Evolutionary conservation across 768 basidiomycete species (phyloP).

Genomic region (Boletus vinaceobasis): DNA sequence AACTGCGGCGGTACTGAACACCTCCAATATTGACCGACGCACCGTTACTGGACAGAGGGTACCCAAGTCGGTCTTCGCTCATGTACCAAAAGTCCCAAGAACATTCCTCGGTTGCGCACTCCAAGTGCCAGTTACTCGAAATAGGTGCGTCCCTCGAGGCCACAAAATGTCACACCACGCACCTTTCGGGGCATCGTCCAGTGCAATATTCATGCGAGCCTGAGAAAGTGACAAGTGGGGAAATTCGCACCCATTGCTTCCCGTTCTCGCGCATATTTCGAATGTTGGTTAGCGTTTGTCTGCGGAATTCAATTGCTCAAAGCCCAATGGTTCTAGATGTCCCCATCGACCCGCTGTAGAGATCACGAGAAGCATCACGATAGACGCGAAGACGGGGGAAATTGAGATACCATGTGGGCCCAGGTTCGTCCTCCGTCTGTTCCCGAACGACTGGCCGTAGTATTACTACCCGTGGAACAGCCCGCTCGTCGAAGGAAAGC

Average conservation of each 20-base stretch:
- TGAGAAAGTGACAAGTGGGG: slow-evolving; percentile 28
- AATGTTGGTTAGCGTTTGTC: slow-evolving; percentile 45
- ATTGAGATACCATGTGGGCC: slow-evolving; percentile 46
- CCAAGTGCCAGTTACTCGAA: slow-evolving; percentile 60
- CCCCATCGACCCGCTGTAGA: slow-evolving; percentile 63
- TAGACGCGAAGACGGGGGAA: slow-evolving; percentile 47
- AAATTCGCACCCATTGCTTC: slow-evolving; percentile 50
- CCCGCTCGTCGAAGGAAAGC: slow-evolving; percentile 29
- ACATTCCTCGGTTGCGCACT: background rate
- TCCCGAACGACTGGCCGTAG: slow-evolving; percentile 5
- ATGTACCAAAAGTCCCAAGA: slow-evolving; percentile 6
- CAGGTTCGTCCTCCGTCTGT: slow-evolving; percentile 35
- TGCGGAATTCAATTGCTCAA: slow-evolving; percentile 7
- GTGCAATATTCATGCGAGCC: slow-evolving; percentile 64
- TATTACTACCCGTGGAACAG: slow-evolving; percentile 24
- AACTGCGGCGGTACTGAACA: background rate
- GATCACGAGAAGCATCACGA: slow-evolving; percentile 54
- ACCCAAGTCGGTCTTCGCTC: background rate
- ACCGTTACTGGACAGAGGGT: background rate
- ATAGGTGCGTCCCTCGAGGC: slow-evolving; percentile 34
- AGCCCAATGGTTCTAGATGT: slow-evolving; percentile 46
- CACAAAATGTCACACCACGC: background rate
- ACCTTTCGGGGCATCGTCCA: slow-evolving; percentile 6
- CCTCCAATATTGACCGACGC: background rate
- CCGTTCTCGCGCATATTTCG: slow-evolving; percentile 74